Base-by-base conservation (phyloP, 139 green algal species). In the Auxenochlorella pyrenoidosa region DNA sequence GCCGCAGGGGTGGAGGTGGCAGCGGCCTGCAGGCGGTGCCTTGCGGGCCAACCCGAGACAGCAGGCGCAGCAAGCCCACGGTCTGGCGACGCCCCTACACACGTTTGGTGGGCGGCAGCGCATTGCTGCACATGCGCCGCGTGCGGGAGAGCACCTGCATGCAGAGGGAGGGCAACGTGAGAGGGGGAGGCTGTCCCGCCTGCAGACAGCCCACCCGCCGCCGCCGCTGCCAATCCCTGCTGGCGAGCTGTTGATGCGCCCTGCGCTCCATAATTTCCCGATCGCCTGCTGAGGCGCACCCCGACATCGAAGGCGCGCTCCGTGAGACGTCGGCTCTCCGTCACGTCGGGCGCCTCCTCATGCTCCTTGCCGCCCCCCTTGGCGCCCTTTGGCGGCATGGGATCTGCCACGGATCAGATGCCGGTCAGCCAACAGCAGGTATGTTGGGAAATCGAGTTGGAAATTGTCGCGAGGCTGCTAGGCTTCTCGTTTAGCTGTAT, bases 71-170 rank as follows among this genome's bases (percentile, higher is more conserved):
- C n/a, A n/a, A 22, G 22, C 54, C 54, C 54, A 63, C 12, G 47
- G 16, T 63, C 54, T 2, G 18, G 54, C 15, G 22, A 24, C 54
- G 22, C 2, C 3, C 1, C 19, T 19, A 28, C 79, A 18, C 30
- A 87, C 83, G 18, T 54, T 87, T 87, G 24, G 83, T 87, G 34
- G 83, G 83, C 40, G 70, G 70, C 70, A 87, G 51, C 40, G 26
- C 43, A 36, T 34, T 73, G 70, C 19, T 63, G 40, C 47, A 82
- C 54, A 82, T 28, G 10, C 83, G 71, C 21, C 83, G 71, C 6
- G 83, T 82, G 66, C 47, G 54, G 26, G 83, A 81, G 21, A 87
- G 83, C 2, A 87, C 72, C 83, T 87, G 83, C 83, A 51, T 8
- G 43, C 41, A 36, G 2, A 28, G 18, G 0, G 36, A 73, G 12